Base-by-base conservation (phyloP, 2,329 filamentous ascomycete species). In the Triangularia setosa region DNA sequence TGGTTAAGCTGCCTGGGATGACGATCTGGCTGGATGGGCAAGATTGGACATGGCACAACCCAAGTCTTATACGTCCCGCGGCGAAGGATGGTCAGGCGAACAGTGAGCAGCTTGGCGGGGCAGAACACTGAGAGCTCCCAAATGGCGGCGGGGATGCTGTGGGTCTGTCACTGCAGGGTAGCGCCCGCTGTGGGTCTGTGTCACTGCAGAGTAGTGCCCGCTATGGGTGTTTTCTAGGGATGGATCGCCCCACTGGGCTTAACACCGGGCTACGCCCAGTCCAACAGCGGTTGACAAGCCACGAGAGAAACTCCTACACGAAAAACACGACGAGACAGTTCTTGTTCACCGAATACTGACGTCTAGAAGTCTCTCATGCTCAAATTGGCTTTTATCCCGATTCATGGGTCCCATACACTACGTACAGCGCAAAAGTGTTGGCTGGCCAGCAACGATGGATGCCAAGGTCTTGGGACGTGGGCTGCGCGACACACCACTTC, bases 81-180 rank as follows among this genome's bases (percentile, higher is more conserved):
- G 12, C 30, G 57, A 59, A 59, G 24, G 56, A 44, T 59, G 56
- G 25, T 33, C 56, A 35, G 18, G 35, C 18, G 33, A 44, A 21
- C 14, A 16, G n/a, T 14, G 57, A 48, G 57, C 57, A 44, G 12
- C 33, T 59, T 59, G 57, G 57, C 57, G 57, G 57, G 57, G 57
- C 57, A 59, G 21, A 40, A 40, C 35, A 4, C 12, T 25, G 35
- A 25, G 24, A 30, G 54, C 54, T 27, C 23, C 12, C 25, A n/a
- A n/a, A 21, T 58, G 28, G 16, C 25, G 28, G 18, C 55, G 40
- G 55, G 55, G 55, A 58, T 33, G 3, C n/a, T 12, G 40, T 58
- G 21, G 57, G 33, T 27, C 28, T n/a, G 57, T 14, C n/a, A 16
- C 23, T 25, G 33, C 18, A 58, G 57, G 21, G 16, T 6, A 21